Evolutionary conservation across 2,329 filamentous ascomycete genomes (phyloP), one percentile per base, ranked within the genome.

Genomic region (Fusarium praegraminearum): DNA sequence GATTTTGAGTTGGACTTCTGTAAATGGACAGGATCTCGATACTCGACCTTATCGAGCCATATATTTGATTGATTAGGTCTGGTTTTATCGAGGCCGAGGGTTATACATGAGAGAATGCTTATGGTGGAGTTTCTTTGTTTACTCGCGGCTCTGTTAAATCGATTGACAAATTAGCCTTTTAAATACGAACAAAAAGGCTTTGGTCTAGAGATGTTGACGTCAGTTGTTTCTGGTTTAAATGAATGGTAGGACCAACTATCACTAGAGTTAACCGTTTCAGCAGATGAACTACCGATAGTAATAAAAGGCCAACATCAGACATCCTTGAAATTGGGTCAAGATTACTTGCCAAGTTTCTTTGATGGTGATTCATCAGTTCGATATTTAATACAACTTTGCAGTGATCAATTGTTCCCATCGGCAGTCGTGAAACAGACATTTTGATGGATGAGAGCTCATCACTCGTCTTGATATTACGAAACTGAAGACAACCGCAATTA

Each of bases 1-100:
- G 13, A 40, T 15, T 40, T 51, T 20, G 24, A 22, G 18, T 32
- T 46, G 28, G 12, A 9, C 18, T 16, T 15, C 18, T 12, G 28
- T 20, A 15, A 26, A 61, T 30, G 24, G 4, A 28, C 46, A 41
- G 22, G 43, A 66, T 65, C 62, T 54, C 43, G 62, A 55, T 65
- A 38, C 11, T 30, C 35, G 24, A n/a, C 16, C 32, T 15, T 20
- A 24, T 26, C 20, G 36, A 35, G 28, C 40, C 40, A 61, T 35
- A 33, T 7, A 18, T 30, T 24, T 26, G 28, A 20, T 41, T 12
- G 6, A 45, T 49, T 40, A 40, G n/a, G 11, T 20, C 20, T 35
- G 26, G 30, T 45, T 38, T 30, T 47, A 18, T 38, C n/a, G 32
- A 57, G n/a, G 22, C 26, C 18, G 12, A 12, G 7, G 38, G 18